Base-by-base conservation (phyloP, 805 yeast genomes). In the Maudiozyma turicensis region DNA sequence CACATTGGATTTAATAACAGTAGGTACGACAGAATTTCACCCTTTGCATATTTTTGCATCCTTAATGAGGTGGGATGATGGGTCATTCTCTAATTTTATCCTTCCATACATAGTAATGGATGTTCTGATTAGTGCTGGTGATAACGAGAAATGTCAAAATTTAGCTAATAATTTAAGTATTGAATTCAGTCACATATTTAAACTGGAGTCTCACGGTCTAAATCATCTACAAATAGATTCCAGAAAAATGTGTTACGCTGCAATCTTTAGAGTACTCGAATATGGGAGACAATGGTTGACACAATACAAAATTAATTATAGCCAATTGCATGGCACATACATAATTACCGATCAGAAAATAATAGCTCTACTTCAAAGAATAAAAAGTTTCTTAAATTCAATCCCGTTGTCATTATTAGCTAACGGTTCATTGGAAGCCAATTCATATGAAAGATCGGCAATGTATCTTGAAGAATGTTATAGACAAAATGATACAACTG, bases 381-480 rank as follows among this genome's bases (percentile, higher is more conserved):
- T 80, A 3, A 73, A 73, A 43, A 45, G 49, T 0, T 77, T 88
- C 50, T 62, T 88, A 10, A 67, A 66, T 1, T 60, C 67, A 2
- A 74, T 90, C 8, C 86, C 95, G 0, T 78, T 82, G 31, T 81
- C 78, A 37, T 60, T 85, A 26, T 72, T 93, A 57, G 96, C 96
- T 0, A 72, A 74, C 35, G 73, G 93, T 47, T 84, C 97, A 0
- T 76, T 88, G 1, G 88, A 88, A 54, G 86, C 95, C 52, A 86
- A 81, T 43, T 82, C 95, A 0, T 88, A 80, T 60, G 97, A 95
- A 54, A 72, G 98, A 43, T 89, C 98, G 0, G 80, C 91, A 7
- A 70, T 90, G 47, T 88, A 87, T 61, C 71, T 86, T 58, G 99
- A 93, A 56, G 86, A 86, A 58, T 80, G 85, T 52, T 77, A 76